Base-by-base conservation (phyloP, 2,329 filamentous ascomycete species). In the Neofusicoccum sp. region DNA sequence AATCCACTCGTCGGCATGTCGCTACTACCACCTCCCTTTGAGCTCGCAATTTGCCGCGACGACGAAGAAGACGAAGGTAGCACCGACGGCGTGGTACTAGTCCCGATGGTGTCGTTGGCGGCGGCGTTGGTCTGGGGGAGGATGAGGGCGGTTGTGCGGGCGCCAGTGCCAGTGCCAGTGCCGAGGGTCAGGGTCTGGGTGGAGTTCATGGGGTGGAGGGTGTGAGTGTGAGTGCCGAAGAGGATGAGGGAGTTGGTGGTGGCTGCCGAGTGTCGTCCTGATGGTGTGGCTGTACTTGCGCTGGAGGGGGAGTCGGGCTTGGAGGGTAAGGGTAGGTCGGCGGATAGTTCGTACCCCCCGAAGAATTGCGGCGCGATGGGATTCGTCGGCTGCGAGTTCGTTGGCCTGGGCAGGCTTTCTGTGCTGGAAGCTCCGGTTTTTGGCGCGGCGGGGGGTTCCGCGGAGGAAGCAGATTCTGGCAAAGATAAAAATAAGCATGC, bases 131-230 rank as follows among this genome's bases (percentile, higher is more conserved):
- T 40, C n/a, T n/a, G n/a, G 9, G 43, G n/a, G 3, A 47, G 43
- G 24, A 31, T 26, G 43, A 47, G 24, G 11, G 43, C 43, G 24
- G 43, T 47, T 9, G 43, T 47, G 9, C 9, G 43, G 20, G 24
- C n/a, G n/a, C n/a, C n/a, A n/a, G n/a, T n/a, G n/a, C n/a, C n/a
- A n/a, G n/a, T 47, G 43, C 43, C 43, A 26, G 20, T 31, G 43
- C 54, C 40, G 20, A 58, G 12, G 4, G 54, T 58, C n/a, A 58
- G 9, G 28, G 40, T 44, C n/a, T n/a, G n/a, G n/a, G n/a, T n/a
- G n/a, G n/a, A n/a, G n/a, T n/a, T n/a, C n/a, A n/a, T n/a, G 6
- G 54, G 47, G 28, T 41, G 40, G 0, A 28, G 40, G 8, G 9
- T 9, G n/a, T 45, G 40, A 7, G 40, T 58, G 7, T 47, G 40